Base-by-base conservation (phyloP, 805 yeast species). In the Cyberlindnera amylophila region DNA sequence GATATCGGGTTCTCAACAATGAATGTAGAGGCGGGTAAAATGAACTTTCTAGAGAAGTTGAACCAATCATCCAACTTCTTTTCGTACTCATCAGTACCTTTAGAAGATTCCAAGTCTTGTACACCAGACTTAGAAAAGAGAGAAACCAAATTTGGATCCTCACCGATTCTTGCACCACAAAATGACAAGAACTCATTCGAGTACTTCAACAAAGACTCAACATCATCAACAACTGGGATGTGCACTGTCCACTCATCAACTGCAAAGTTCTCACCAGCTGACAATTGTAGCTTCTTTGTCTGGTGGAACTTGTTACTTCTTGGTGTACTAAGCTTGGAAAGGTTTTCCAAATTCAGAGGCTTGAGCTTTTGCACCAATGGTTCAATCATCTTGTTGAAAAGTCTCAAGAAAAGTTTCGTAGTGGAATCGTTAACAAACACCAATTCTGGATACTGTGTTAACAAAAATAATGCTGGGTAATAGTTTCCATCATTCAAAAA, bases 101-200 rank as follows among this genome's bases (percentile, higher is more conserved):
- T 32, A 14, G 41, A 18, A 28, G 45, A 38, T 8, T 48, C 35
- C 30, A 78, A 58, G 39, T 72, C 74, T 19, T 57, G 42, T 3
- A 61, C 48, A 11, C 77, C 81, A n/a, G 86, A 73, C 32, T 86
- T 76, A 42, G 86, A 74, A 1, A 90, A 39, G 49, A 81, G 77
- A 7, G 76, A 64, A 12, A 85, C 62, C 3, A 86, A 59, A 2
- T 58, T 52, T 2, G 79, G 55, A 53, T 72, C 67, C 19, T 67
- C 53, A 2, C 83, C 72, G 10, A 86, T 47, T 34, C 68, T 71
- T 0, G 80, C 72, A 3, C 86, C 89, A 29, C 74, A 58, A 43
- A 80, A 75, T 16, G 69, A 61, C 17, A 86, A 52, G 19, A 78
- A 65, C 38, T 73, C 72, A 34, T 71, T 69, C 1, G 80, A 72